A percentile compares a stretch with the other conserved stretches of the same genome.
Conservation (phyloP, 768 basidiomycete species). For the Calvatia gigantea region DNA sequence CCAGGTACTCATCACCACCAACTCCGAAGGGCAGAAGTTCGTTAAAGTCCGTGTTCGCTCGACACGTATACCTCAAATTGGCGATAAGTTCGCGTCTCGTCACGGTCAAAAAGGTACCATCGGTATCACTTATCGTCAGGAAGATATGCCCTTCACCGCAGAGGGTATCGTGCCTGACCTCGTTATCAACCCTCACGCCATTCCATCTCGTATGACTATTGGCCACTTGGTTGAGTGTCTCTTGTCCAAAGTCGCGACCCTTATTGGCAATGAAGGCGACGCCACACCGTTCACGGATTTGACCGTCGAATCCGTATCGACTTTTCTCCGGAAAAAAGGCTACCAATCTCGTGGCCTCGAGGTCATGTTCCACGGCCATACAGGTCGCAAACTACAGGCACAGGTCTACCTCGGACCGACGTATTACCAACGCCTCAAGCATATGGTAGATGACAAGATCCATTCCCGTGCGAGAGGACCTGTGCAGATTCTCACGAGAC, state of each 20-base stretch:
- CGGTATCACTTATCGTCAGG: slow-evolving; percentile 98
- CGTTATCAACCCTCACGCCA: slow-evolving; percentile 98
- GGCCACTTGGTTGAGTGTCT: slow-evolving; percentile 99
- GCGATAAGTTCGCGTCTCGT: slow-evolving; percentile 99
- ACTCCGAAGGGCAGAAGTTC: slow-evolving; percentile 94
- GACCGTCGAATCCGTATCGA: slow-evolving; percentile 98
- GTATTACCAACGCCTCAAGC: slow-evolving; percentile 97
- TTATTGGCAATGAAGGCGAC: slow-evolving; percentile 96
- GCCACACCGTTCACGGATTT: slow-evolving; percentile 98
- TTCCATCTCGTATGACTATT: slow-evolving; percentile 99
- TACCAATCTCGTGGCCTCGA: slow-evolving; percentile 98
- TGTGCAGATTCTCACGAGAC: slow-evolving; percentile 94
- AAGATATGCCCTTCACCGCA: slow-evolving; percentile 99
- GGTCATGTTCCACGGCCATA: slow-evolving; percentile 98
- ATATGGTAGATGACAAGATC: slow-evolving; percentile 99
- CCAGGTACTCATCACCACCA: slow-evolving; percentile 95
- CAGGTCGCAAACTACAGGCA: slow-evolving; percentile 95
- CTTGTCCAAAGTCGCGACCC: slow-evolving; percentile 91
- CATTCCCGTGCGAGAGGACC: slow-evolving; percentile 97
- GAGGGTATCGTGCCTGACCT: slow-evolving; percentile 97
- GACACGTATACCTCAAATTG: slow-evolving; percentile 95
- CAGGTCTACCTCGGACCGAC: slow-evolving; percentile 99
- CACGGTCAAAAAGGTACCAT: slow-evolving; percentile 99
- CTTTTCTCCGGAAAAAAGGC: slow-evolving; percentile 79
- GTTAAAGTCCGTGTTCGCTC: slow-evolving; percentile 97